Evolutionary conservation across 148 eudicot species (phyloP), one percentile per base, ranked within the genome.

Genomic region (Heliosperma pusillum): DNA sequence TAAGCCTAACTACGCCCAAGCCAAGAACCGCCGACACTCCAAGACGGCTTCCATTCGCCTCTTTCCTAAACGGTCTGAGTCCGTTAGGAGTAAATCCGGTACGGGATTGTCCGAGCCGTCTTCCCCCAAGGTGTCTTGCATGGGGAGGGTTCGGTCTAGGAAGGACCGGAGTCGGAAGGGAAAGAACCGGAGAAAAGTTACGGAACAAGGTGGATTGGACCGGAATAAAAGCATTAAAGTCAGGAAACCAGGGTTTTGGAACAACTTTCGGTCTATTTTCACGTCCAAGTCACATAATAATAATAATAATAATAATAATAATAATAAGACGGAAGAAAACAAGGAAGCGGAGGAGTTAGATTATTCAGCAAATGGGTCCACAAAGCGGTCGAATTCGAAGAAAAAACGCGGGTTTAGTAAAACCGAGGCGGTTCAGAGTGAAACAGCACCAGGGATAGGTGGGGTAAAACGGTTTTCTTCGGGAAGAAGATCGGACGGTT

Each of bases 111-210:
- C 80, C 12, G 96, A 93, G 70, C 98, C 96, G 53, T 83, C 88
- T 4, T 93, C 98, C 2, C 98, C 96, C 10, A 93, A 93, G 83
- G 98, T 93, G 9, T 90, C 98, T 3, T 93, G 98, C 69, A 93
- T 93, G 74, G 98, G 96, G 0, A 78, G 96, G 50, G 98, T 93
- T 9, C 80, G 87, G 57, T 93, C 98, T 27, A 87, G 83, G 78
- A 80, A 70, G 45, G 83, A 80, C 33, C 64, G 89, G 40, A 71
- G 85, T 52, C 84, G 90, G 33, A 75, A 84, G 75, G 73, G 74
- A n/a, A n/a, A 69, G 10, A 60, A 60, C 13, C 64, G 45, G 45
- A 42, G 45, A 10, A 42, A n/a, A n/a, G n/a, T n/a, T n/a, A n/a
- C n/a, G n/a, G n/a, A n/a, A n/a, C n/a, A n/a, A n/a, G n/a, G 45